A percentile compares a stretch with the other conserved stretches of the same genome.
phyloP scores from a whole-genome alignment of 495 filamentous ascomycete species.

The Astrothelium subdiscretum region DNA sequence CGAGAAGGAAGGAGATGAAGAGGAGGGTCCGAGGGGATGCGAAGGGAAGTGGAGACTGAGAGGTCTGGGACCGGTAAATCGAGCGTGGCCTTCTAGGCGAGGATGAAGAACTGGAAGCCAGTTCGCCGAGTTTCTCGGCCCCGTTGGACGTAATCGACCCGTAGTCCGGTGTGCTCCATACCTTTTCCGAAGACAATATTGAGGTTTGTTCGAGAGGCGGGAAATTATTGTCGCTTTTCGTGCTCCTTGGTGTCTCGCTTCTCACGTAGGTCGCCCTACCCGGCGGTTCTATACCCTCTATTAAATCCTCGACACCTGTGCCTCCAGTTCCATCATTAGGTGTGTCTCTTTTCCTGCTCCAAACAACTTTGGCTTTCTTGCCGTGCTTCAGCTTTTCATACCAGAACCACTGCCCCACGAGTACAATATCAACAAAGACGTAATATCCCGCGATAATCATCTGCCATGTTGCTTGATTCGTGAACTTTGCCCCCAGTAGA shows the following conservation, averaged over 20 bases:
- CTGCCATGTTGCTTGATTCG: conserved; percentile 59
- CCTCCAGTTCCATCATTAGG: conserved; percentile 10
- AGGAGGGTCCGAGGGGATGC: conserved; percentile 22
- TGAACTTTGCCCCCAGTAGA: conserved; percentile 52
- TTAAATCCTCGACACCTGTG: conserved; percentile 6
- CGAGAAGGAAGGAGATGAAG: conserved; percentile 24
- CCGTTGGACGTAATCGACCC: background rate
- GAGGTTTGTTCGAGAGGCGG: background rate
- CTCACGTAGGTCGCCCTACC: background rate
- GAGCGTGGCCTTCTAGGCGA: conserved; percentile 9
- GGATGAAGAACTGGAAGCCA: conserved; percentile 1
- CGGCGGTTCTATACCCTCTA: conserved; percentile 7
- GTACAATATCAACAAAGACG: conserved; percentile 50
- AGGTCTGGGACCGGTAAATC: conserved; percentile 10
- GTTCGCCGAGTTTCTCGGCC: background rate
- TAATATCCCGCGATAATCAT: conserved; percentile 58
- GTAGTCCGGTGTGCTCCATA: background rate
- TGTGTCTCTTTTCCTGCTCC: conserved; percentile 10
- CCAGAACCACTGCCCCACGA: conserved; percentile 59
- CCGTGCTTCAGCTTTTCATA: conserved; percentile 46
- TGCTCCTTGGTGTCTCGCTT: background rate
- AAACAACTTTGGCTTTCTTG: conserved; percentile 17
- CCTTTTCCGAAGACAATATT: background rate
- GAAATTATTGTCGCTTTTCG: background rate
- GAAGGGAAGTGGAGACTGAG: conserved; percentile 9